These are phyloP conservation scores for Pyrenula massariospora DNA, from an alignment of 495 filamentous ascomycete genomes.

Conservation along the genomic window DNA sequence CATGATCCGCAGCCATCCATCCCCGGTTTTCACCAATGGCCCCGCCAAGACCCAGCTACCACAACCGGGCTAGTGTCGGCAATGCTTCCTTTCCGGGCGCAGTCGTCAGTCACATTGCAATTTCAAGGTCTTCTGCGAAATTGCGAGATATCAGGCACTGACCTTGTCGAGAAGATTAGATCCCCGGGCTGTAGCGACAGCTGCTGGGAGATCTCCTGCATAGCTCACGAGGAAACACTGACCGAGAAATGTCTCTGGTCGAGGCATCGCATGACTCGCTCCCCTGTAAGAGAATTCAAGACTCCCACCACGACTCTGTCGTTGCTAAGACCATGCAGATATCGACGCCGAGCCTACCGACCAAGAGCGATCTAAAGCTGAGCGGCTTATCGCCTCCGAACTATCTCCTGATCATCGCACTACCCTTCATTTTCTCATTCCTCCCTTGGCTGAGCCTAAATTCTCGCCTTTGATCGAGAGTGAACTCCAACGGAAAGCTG, in stretches of 20 bases:
- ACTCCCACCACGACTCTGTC: too few species aligned
- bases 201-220: neutral
- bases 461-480: constrained; percentile 51
- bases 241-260: constrained; percentile 49
- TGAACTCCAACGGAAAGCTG: constrained; percentile 49
- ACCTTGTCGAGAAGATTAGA: too few species aligned
- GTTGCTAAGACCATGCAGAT: constrained; percentile 35
- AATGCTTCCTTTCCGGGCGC: neutral
- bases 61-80: neutral
- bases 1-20: neutral
- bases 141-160: too few species aligned
- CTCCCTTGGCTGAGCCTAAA: constrained; percentile 19
- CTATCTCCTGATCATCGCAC: constrained; percentile 32
- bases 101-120: neutral
- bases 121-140: too few species aligned
- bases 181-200: too few species aligned
- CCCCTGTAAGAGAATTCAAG: constrained; percentile 66
- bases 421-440: constrained; percentile 27
- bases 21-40: neutral
- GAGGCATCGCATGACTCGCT: constrained; percentile 70
- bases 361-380: constrained; percentile 41
- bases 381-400: constrained; percentile 55
- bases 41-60: neutral
- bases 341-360: constrained; percentile 58
- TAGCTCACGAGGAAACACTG: neutral